Conservation (phyloP, 2,329 filamentous ascomycete species). For the Pseudogymnoascus sp. region DNA sequence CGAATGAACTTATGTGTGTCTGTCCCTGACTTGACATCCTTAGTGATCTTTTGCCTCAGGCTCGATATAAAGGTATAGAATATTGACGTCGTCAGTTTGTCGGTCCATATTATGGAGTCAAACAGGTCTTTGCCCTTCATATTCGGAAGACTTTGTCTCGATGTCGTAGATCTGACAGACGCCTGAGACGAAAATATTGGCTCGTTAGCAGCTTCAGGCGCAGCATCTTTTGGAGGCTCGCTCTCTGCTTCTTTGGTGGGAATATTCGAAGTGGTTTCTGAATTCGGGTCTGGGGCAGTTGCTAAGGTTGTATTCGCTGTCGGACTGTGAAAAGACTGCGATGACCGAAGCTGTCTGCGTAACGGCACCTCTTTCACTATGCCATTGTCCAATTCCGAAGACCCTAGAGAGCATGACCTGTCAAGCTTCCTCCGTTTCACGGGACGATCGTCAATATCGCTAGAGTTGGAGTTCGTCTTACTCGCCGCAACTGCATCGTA, state of each 20-base stretch:
- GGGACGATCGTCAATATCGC: conserved; percentile 29
- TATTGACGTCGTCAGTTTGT: conserved; percentile 57
- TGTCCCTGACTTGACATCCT: conserved; percentile 50
- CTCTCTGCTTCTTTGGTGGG: not conserved
- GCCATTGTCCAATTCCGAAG: not conserved
- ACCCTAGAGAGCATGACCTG: not conserved
- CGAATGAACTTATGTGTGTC: conserved; percentile 60
- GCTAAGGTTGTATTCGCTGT: not conserved
- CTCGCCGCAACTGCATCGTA: conserved; percentile 44
- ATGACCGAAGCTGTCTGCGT: not conserved
- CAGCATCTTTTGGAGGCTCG: not conserved
- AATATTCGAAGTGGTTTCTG: not conserved
- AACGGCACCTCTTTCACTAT: not conserved
- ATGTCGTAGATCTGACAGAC: conserved; percentile 17
- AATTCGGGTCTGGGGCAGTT: not conserved
- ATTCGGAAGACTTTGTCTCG: conserved; percentile 39
- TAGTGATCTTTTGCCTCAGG: conserved; percentile 51
- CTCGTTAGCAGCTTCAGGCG: conserved; percentile 9
- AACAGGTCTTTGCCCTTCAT: conserved; percentile 66
- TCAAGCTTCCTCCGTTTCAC: conserved; percentile 25
- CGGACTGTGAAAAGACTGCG: not conserved
- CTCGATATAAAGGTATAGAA: conserved; percentile 66
- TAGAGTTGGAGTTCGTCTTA: conserved; percentile 26
- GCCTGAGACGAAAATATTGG: conserved; percentile 17
- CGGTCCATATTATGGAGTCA: conserved; percentile 60